phyloP scores from a whole-genome alignment of 2,329 filamentous ascomycete genomes.

The Ophidiomyces ophidiicola region DNA sequence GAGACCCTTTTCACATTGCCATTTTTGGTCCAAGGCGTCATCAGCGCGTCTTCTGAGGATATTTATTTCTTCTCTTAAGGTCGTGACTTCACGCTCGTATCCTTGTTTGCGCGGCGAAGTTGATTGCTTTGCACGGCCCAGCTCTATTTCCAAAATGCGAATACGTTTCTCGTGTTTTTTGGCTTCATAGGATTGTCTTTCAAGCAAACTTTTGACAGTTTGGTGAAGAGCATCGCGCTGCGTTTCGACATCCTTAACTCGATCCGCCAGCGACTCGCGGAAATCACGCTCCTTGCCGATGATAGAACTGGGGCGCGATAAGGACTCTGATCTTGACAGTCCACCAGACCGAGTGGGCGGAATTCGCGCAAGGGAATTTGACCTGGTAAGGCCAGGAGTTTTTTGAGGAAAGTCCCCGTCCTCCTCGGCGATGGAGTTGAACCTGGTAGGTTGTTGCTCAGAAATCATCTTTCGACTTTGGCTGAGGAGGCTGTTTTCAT shows the following conservation, averaged over 20 bases:
- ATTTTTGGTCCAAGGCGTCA: slow-evolving; percentile 89
- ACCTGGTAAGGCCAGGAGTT: slow-evolving; percentile 47
- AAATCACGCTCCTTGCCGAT: slow-evolving; percentile 46
- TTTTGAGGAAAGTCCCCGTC: slow-evolving; percentile 29
- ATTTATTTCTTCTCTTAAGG: slow-evolving; percentile 71
- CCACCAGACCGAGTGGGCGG: slow-evolving; percentile 29
- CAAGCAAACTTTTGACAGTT: slow-evolving; percentile 71
- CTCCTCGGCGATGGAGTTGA: slow-evolving; percentile 52
- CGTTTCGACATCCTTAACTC: slow-evolving; percentile 81
- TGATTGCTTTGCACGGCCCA: slow-evolving; percentile 55
- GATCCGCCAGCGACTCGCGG: slow-evolving; percentile 59
- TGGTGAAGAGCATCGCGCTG: slow-evolving; percentile 86
- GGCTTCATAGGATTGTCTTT: slow-evolving; percentile 74
- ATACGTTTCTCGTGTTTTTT: slow-evolving; percentile 74
- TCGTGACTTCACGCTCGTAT: slow-evolving; percentile 72
- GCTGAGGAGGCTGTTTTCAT: slow-evolving; percentile 30
- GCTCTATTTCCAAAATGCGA: slow-evolving; percentile 61
- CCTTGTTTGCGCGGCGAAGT: slow-evolving; percentile 58
- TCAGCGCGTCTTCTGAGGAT: slow-evolving; percentile 75
- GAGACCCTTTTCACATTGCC: slow-evolving; percentile 85
- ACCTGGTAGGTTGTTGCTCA: slow-evolving; percentile 31
- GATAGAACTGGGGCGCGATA: slow-evolving; percentile 49
- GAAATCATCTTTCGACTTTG: slow-evolving; percentile 36
- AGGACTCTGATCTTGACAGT: slow-evolving; percentile 34
- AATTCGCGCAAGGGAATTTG: slow-evolving; percentile 54